Evolutionary conservation across 108 stramenopile genomes (phyloP).

Genomic region (Nitzschia palea): DNA sequence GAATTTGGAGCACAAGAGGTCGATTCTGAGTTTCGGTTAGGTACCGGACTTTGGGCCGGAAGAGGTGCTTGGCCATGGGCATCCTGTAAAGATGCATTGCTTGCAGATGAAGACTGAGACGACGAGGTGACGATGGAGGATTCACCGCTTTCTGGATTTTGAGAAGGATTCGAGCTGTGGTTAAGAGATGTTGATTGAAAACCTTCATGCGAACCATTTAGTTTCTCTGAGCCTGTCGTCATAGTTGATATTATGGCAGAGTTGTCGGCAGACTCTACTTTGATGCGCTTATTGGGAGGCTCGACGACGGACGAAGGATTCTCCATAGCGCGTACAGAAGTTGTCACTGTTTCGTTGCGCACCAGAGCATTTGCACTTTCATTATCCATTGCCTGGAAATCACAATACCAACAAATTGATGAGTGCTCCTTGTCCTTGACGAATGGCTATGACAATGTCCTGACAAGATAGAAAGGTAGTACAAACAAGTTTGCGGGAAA

Average conservation of each 20-base stretch:
- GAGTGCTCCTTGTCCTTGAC: not conserved
- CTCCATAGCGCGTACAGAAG: not conserved
- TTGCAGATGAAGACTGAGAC: not conserved
- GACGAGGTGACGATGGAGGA: constrained; percentile 9
- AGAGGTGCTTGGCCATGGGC: not conserved
- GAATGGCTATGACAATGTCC: not conserved
- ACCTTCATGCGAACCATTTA: not conserved
- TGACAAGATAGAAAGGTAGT: too few relatives aligned
- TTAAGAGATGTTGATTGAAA: not conserved
- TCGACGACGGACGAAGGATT: not conserved
- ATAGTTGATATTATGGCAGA: not conserved
- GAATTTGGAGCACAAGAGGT: not conserved
- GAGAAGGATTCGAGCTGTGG: not conserved
- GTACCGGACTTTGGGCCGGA: not conserved
- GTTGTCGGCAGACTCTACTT: constrained; percentile 8
- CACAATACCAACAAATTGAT: not conserved
- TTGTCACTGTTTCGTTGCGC: not conserved
- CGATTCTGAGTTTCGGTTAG: not conserved
- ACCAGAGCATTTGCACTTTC: not conserved
- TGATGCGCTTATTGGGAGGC: constrained; percentile 26
- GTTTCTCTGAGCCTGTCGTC: not conserved
- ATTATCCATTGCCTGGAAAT: constrained; percentile 6
- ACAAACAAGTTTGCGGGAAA: too few relatives aligned
- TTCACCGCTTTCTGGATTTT: not conserved
- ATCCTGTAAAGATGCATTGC: constrained; percentile 5